Evolutionary conservation across 1,284 basidiomycete genomes (phyloP).

Genomic region (Irpex lacteus): DNA sequence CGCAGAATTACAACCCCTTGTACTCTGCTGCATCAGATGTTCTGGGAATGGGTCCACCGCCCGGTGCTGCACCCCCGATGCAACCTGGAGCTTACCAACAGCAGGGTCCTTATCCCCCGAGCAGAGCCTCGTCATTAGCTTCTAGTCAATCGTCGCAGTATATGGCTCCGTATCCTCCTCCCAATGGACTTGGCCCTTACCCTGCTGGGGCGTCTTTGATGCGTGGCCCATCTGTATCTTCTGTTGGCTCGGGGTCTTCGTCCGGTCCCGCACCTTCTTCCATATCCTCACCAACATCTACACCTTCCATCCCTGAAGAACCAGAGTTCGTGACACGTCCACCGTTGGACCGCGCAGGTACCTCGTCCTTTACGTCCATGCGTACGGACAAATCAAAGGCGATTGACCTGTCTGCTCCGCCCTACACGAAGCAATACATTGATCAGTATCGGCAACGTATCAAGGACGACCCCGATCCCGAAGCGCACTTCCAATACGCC

Average conservation of each 20-base stretch:
- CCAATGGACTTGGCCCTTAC: slow-evolving; percentile 12
- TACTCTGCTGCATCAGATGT: slow-evolving; percentile 79
- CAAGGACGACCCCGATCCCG: slow-evolving; percentile 96
- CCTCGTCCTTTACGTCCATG: slow-evolving; percentile 53
- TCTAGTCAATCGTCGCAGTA: slow-evolving; percentile 8
- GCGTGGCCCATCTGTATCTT: slow-evolving; percentile 13
- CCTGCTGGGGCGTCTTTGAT: slow-evolving; percentile 6
- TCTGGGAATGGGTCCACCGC: slow-evolving; percentile 69
- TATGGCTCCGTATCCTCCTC: slow-evolving; percentile 1
- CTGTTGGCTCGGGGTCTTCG: slow-evolving; percentile 11
- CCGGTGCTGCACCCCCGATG: slow-evolving; percentile 24
- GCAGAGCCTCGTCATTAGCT: slow-evolving; percentile 7
- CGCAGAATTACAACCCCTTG: slow-evolving; percentile 49
- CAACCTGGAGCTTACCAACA: slow-evolving; percentile 15
- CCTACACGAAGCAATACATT: slow-evolving; percentile 95
- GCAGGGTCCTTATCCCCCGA: slow-evolving; percentile 5
- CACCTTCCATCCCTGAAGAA: slow-evolving; percentile 25
- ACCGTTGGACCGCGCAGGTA: slow-evolving; percentile 52
- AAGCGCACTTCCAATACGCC: slow-evolving; percentile 97
- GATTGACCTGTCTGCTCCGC: slow-evolving; percentile 82
- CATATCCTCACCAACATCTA: slow-evolving; percentile 21
- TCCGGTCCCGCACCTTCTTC: slow-evolving; percentile 20
- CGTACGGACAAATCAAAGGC: slow-evolving; percentile 77
- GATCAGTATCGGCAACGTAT: slow-evolving; percentile 96
- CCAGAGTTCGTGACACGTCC: slow-evolving; percentile 56